Conservation (phyloP, 768 basidiomycete genomes). For the Mycena galericulata region DNA sequence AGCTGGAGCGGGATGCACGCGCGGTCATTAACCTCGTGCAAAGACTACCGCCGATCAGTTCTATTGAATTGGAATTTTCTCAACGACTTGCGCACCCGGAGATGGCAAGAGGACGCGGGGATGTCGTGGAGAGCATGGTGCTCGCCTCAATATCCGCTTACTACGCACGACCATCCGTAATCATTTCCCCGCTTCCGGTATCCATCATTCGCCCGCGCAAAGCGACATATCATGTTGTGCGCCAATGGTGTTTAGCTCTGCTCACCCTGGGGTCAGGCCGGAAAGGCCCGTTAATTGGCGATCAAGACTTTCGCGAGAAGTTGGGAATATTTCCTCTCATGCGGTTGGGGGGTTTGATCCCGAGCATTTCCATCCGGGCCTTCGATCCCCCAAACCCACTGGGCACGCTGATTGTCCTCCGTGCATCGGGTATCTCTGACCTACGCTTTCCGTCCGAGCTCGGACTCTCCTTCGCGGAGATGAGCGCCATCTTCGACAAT, state of each 20-base stretch:
- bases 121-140: neutral
- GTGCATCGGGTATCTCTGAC: neutral
- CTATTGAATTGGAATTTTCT: neutral
- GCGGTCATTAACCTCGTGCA: neutral
- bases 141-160: neutral
- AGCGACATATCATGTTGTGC: neutral
- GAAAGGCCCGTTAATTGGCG: neutral
- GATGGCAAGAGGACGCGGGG: no score
- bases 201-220: slow-evolving; percentile 14
- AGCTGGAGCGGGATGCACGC: slow-evolving; percentile 1
- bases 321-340: neutral
- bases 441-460: slow-evolving; percentile 10
- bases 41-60: slow-evolving; percentile 1
- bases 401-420: slow-evolving; percentile 10
- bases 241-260: neutral
- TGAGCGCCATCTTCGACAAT: neutral
- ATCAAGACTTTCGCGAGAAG: neutral
- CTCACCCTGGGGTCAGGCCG: neutral
- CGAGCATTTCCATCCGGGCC: slow-evolving; percentile 7
- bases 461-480: slow-evolving; percentile 6
- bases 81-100: neutral
- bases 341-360: neutral
- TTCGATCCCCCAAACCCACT: slow-evolving; percentile 7
- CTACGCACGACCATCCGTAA: neutral
- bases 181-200: neutral